Evolutionary conservation across 2,329 filamentous ascomycete genomes (phyloP).

Genomic region (Eurotiales sp.): DNA sequence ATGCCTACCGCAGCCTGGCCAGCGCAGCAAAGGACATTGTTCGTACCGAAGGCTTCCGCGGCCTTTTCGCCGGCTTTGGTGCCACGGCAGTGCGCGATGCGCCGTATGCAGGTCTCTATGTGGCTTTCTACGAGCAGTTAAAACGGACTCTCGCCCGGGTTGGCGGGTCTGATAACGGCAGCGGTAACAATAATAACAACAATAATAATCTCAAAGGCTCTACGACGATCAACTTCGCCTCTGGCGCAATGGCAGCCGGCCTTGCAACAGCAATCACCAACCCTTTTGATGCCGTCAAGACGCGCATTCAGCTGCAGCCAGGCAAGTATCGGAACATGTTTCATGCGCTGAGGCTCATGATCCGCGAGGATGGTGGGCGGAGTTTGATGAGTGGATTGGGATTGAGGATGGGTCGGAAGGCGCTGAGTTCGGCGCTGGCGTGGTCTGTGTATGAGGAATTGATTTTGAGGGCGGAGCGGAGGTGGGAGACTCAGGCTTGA

Average conservation of each 20-base stretch:
- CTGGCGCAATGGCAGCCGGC: conserved; percentile 74
- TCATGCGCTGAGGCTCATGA: conserved; percentile 71
- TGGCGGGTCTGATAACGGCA: background rate
- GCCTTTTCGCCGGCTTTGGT: conserved; percentile 91
- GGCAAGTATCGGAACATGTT: conserved; percentile 76
- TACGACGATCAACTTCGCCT: conserved; percentile 74
- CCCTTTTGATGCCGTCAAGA: conserved; percentile 96
- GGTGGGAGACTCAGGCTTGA: conserved; percentile 30
- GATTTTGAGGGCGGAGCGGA: conserved; percentile 65
- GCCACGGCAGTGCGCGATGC: conserved; percentile 90
- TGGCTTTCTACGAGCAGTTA: conserved; percentile 77
- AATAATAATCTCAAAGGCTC: conserved; percentile 15
- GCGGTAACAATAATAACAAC: background rate
- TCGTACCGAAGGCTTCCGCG: conserved; percentile 66
- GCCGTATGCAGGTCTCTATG: conserved; percentile 94
- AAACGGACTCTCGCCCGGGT: conserved; percentile 33
- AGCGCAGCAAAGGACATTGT: conserved; percentile 73
- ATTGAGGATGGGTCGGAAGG: conserved; percentile 85
- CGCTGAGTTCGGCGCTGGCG: conserved; percentile 86
- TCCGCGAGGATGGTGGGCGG: conserved; percentile 73
- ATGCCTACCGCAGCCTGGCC: conserved; percentile 73
- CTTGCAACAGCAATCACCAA: conserved; percentile 87
- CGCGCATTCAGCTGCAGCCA: conserved; percentile 86
- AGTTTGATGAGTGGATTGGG: conserved; percentile 83
- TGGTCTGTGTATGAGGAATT: conserved; percentile 98